Conservation (phyloP, 495 filamentous ascomycete species). For the Xylaria palmicola region DNA sequence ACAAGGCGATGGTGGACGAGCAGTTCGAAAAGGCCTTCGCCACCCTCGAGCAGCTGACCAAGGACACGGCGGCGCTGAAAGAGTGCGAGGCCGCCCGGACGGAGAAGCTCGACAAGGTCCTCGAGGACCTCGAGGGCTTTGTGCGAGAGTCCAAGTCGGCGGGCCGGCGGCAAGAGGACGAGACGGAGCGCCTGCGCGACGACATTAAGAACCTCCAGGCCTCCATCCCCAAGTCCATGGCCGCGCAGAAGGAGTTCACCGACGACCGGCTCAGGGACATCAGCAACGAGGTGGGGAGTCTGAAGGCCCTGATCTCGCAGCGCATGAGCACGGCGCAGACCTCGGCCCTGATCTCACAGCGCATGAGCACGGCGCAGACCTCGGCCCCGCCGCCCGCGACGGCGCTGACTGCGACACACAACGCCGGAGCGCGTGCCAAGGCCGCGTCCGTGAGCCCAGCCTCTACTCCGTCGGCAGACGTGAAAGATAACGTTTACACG, state of each 20-base stretch:
- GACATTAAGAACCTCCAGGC: slow-evolving; percentile 81
- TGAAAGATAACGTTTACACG: slow-evolving; percentile 27
- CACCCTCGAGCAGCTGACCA: slow-evolving; percentile 84
- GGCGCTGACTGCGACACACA: slow-evolving; percentile 19
- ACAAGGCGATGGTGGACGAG: slow-evolving; percentile 88
- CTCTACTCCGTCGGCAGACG: slow-evolving; percentile 32
- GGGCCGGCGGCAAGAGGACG: slow-evolving; percentile 76
- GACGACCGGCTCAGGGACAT: slow-evolving; percentile 82
- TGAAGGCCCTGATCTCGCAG: slow-evolving; percentile 85
- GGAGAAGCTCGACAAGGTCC: slow-evolving; percentile 75
- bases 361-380: slow-evolving; percentile 56
- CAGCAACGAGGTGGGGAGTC: slow-evolving; percentile 82
- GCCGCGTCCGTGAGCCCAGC: slow-evolving; percentile 25
- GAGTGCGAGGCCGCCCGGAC: slow-evolving; percentile 80
- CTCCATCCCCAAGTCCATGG: slow-evolving; percentile 80
- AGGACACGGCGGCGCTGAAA: slow-evolving; percentile 86
- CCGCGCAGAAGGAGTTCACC: slow-evolving; percentile 79
- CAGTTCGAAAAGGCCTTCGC: slow-evolving; percentile 89
- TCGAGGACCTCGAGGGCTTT: slow-evolving; percentile 80
- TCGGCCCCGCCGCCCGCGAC: slow-evolving; percentile 25
- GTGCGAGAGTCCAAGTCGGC: slow-evolving; percentile 77
- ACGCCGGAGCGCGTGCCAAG: slow-evolving; percentile 27
- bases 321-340: slow-evolving; percentile 57
- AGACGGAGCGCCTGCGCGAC: slow-evolving; percentile 78
- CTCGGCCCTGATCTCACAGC: slow-evolving; percentile 72